phyloP scores from a whole-genome alignment of 768 basidiomycete species.

The Cystoderma amianthinum region DNA sequence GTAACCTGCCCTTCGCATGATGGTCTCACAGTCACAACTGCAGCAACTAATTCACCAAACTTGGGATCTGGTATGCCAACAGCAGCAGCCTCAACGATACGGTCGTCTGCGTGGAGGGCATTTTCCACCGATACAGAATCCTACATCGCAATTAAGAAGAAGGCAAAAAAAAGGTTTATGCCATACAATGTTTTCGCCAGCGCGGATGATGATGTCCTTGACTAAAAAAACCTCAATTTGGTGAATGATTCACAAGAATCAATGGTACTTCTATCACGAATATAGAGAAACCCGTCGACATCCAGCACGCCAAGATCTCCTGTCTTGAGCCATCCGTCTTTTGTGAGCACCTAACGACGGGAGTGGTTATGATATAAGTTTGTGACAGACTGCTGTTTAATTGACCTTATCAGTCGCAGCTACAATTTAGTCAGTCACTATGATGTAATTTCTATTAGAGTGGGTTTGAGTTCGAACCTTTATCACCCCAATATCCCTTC shows the following conservation, averaged over 20 bases:
- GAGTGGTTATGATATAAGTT: conserved; percentile 8
- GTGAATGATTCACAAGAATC: not conserved
- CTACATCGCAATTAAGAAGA: conserved; percentile 10
- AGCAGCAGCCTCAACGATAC: conserved; percentile 39
- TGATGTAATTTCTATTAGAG: not conserved
- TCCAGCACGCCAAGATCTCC: conserved; percentile 40
- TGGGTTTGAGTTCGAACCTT: conserved; percentile 18
- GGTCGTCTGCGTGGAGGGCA: conserved; percentile 37
- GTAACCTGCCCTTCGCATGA: conserved; percentile 27
- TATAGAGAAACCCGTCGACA: conserved; percentile 43
- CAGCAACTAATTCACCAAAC: conserved; percentile 43
- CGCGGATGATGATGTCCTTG: conserved; percentile 49
- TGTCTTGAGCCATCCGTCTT: conserved; percentile 41
- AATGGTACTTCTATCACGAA: conserved; percentile 30
- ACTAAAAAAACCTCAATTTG: conserved; percentile 17
- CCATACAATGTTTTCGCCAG: conserved; percentile 49
- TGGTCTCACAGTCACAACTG: conserved; percentile 36
- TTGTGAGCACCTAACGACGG: conserved; percentile 24
- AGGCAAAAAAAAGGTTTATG: not conserved
- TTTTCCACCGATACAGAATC: conserved; percentile 46
- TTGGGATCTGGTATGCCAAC: conserved; percentile 42
- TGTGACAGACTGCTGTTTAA: not conserved
- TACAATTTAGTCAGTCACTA: conserved; percentile 2
- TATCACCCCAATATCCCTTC: conserved; percentile 45
- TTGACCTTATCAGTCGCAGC: conserved; percentile 20